These are phyloP conservation scores for Xylaria sp. DNA, from an alignment of 2,329 filamentous ascomycete genomes.

Conservation along the genomic window DNA sequence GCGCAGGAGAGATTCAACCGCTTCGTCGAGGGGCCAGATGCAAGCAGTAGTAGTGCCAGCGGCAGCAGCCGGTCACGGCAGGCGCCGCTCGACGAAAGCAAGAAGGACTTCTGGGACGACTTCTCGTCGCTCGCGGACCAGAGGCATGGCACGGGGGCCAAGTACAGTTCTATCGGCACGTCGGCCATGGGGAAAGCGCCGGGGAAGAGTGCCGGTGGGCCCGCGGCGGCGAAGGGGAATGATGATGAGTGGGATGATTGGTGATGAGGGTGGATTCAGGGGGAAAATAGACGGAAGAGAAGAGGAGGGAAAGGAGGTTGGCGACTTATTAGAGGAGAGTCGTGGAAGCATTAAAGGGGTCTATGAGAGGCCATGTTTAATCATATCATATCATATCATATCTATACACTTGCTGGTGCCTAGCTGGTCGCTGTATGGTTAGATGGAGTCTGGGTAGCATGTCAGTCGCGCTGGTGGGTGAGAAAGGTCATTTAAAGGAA, in stretches of 20 bases:
- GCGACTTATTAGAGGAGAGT: no score
- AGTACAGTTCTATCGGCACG: slow-evolving; percentile 66
- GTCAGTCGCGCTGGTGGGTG: slow-evolving; percentile 33
- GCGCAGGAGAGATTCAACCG: slow-evolving; percentile 84
- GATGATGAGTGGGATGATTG: slow-evolving; percentile 74
- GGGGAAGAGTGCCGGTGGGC: slow-evolving; percentile 48
- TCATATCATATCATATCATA: background rate
- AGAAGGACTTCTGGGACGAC: slow-evolving; percentile 91
- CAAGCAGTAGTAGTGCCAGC: slow-evolving; percentile 30
- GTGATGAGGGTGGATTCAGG: slow-evolving; percentile 52
- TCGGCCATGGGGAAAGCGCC: slow-evolving; percentile 68
- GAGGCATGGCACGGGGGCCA: slow-evolving; percentile 53
- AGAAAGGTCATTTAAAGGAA: background rate
- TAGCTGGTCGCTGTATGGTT: slow-evolving; percentile 41
- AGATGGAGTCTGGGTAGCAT: slow-evolving; percentile 45
- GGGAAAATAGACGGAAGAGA: background rate
- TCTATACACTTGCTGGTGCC: slow-evolving; percentile 29
- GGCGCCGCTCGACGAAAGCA: slow-evolving; percentile 67
- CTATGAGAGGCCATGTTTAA: slow-evolving; percentile 55
- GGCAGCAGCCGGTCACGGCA: slow-evolving; percentile 50
- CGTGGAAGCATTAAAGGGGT: no score
- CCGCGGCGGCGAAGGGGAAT: slow-evolving; percentile 56
- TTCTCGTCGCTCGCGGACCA: slow-evolving; percentile 79
- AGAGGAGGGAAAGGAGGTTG: background rate
- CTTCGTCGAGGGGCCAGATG: slow-evolving; percentile 82